Percentiles rank a stretch among this genome's conserved stretches.
Conservation (phyloP, 2,329 filamentous ascomycete genomes). For the Pseudogymnoascus sp. region DNA sequence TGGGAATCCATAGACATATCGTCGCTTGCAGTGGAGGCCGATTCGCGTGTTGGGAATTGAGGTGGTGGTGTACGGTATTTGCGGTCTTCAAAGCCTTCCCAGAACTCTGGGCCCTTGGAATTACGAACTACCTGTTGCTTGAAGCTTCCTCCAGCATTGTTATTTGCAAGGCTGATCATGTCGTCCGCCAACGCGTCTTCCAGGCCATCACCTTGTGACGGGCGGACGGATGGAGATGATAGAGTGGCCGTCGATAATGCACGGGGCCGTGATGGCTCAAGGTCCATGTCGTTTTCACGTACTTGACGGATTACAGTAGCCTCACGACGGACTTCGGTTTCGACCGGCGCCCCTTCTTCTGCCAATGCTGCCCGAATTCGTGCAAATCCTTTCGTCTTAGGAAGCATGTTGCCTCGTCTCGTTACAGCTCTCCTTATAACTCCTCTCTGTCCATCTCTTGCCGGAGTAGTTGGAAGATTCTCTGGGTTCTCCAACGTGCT, state of each 20-base stretch:
- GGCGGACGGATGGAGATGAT: constrained; percentile 59
- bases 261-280: constrained; percentile 38
- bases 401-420: constrained; percentile 82
- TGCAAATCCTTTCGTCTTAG: constrained; percentile 93
- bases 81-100: constrained; percentile 69
- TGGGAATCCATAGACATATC: constrained; percentile 69
- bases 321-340: constrained; percentile 82
- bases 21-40: constrained; percentile 56
- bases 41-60: constrained; percentile 48
- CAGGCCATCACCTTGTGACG: constrained; percentile 51
- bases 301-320: constrained; percentile 95
- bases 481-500: constrained; percentile 33
- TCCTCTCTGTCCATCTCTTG: constrained; percentile 54
- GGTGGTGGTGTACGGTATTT: constrained; percentile 46
- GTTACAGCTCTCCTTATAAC: constrained; percentile 80
- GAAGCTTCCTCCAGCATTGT: constrained; percentile 43
- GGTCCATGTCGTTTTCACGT: constrained; percentile 72
- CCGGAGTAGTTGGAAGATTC: constrained; percentile 34
- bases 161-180: constrained; percentile 36
- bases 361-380: constrained; percentile 82
- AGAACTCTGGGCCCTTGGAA: constrained; percentile 64
- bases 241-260: constrained; percentile 47
- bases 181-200: constrained; percentile 66
- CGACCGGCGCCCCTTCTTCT: constrained; percentile 80
- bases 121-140: constrained; percentile 66